Base-by-base conservation (phyloP, 169 alveolate genomes). In the Plasmodium billcollinsi region DNA sequence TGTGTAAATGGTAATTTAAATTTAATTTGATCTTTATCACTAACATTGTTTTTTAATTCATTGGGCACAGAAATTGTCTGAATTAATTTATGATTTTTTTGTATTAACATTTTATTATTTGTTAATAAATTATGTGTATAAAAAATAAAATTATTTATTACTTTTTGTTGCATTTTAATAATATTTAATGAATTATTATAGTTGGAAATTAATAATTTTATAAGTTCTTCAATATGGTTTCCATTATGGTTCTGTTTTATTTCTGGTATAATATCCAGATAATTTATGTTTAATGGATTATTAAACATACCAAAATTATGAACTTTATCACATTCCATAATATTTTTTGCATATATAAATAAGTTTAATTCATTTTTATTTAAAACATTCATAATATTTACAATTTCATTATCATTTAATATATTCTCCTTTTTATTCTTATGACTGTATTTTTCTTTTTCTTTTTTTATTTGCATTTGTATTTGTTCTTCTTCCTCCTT, bases 121-220 rank as follows among this genome's bases (percentile, higher is more conserved):
- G 43, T 80, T 58, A 80, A 21, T 72, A 80, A 67, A 80, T 67
- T 80, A 39, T 80, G 80, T 18, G 90, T 54, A 50, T 80, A 80
- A 67, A 80, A 80, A 18, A 52, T 18, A 2, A 80, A 56, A 72
- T 80, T 70, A 18, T 66, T 80, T 9, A 80, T 80, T 5, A 69
- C 72, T 20, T 47, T 80, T 80, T 80, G 80, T 66, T 80, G 90
- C 49, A 52, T 59, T 59, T 80, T 66, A 67, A 80, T 80, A 67
- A 80, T 52, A 80, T 47, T 80, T 67, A 80, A 54, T 29, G 90
- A 54, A 63, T 66, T 45, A 33, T 80, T 80, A 59, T 80, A 80
- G 15, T 70, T 80, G 39, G 66, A 33, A 67, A 80, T 80, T 80
- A 80, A 67, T 39, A 39, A 29, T 15, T 67, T 80, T 50, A 80